Evolutionary conservation across 106 monocot species (phyloP), one percentile per base, ranked within the genome.

Genomic region (Agapanthus africanus): DNA sequence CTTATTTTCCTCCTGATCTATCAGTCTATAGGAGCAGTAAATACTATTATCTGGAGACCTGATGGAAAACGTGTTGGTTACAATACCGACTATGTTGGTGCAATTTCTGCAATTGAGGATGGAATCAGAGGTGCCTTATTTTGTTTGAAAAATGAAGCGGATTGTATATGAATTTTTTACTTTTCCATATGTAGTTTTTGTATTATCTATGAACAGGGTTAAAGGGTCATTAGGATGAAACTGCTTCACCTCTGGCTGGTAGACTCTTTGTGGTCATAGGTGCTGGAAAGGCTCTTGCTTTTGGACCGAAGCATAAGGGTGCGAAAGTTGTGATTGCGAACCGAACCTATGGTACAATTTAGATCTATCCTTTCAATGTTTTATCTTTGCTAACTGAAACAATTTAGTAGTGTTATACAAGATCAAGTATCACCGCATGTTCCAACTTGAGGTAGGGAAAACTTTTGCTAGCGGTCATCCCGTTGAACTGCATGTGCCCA

Each of bases 51-150:
- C 38, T 80, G 70, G 49, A 81, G 91, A 57, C 79, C 84, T 61
- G 90, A 99, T 81, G 97, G 93, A 67, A 99, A 93, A 52, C 54
- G 87, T 79, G 59, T 90, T 34, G 97, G 97, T 34, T 99, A 90
- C 64, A 99, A 99, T 65, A 99, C 97, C 59, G 97, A 99, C 76
- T 99, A 90, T 46, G 69, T 82, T 71, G 97, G 87, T 73, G 89
- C 97, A 51, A 93, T 97, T 72, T 97, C 95, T 78, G 95, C 95
- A n/a, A 92, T 99, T 69, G 97, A 99, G 75, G 89, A 90, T 79
- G 92, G 87, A 59, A 77, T 97, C 42, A 76, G 79, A 89, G 89
- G 97, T 97, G n/a, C 21, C 23, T 4, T 60, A 44, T 38, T 36
- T n/a, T n/a, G n/a, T n/a, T n/a, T n/a, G n/a, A n/a, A n/a, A n/a